Conservation (phyloP, 495 filamentous ascomycete species). For the Platismatia glauca region DNA sequence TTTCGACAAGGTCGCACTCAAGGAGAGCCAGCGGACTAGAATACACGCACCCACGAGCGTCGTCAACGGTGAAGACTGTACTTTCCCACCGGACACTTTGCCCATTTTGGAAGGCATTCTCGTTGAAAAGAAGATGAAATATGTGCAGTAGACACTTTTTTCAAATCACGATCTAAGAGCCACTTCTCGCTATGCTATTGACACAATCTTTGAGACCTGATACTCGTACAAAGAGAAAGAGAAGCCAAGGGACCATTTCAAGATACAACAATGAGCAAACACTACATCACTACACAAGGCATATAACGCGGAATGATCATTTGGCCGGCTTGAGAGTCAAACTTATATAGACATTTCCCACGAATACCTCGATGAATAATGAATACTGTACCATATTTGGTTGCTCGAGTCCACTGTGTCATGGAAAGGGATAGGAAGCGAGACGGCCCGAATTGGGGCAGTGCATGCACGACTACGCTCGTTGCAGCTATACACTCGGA, state of each 20-base stretch:
- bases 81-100: not conserved
- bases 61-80: not conserved
- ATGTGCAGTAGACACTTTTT: not conserved
- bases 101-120: not conserved
- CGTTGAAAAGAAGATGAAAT: not conserved
- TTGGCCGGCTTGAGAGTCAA: not conserved
- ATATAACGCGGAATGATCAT: not conserved
- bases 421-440: not conserved
- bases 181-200: not conserved
- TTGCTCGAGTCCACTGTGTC: not conserved
- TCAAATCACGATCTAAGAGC: not conserved
- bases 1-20: not conserved
- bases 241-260: not conserved
- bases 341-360: not conserved
- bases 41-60: not conserved
- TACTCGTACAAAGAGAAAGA: not conserved
- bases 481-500: not conserved
- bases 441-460: not conserved
- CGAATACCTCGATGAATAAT: not conserved
- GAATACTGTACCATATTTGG: not conserved
- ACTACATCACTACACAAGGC: not conserved
- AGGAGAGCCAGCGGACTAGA: not conserved
- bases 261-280: not conserved
- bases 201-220: not conserved
- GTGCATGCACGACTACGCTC: not conserved